Base-by-base conservation (phyloP, 257 asterid species). In the Fraxinus pennsylvanica region DNA sequence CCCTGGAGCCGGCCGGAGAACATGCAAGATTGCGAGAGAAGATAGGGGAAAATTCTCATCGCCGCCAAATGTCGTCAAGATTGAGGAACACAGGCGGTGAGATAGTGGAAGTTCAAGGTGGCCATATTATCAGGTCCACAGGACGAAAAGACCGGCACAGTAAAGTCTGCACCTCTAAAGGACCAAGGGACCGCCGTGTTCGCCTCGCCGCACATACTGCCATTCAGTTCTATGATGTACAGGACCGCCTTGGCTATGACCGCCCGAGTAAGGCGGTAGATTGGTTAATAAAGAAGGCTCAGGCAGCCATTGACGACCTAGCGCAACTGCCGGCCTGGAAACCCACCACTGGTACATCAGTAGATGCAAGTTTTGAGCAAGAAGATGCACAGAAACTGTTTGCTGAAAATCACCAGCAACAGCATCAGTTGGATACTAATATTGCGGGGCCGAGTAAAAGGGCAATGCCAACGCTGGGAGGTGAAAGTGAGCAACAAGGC, bases 71-170 rank as follows among this genome's bases (percentile, higher is more conserved):
- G 17, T 74, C 50, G 50, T 88, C 96, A 33, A 87, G 95, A 75
- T 61, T 91, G 72, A 81, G 90, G 63, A 84, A 79, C 57, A 74
- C 41, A 69, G 75, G 89, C 13, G 97, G 96, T 0, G 97, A 96
- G 92, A 89, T 93, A 10, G 99, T 96, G 65, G 97, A 91, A 82
- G 99, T 96, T 1, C 94, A 91, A 73, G 99, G 98, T 38, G 99
- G 99, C 78, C 99, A 93, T 97, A 96, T 96, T 89, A 92, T 96
- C 13, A 79, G 98, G 89, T 89, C 99, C 54, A 93, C 89, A 9
- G 99, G 99, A n/a, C 84, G 98, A 65, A 96, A 96, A 86, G 99
- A 96, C 91, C 90, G 99, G 72, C 99, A 96, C 90, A 96, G 99
- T 85, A 96, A 96, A 84, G 99, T 96, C 25, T 93, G 99, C 90